Percentiles rank a stretch among this genome's conserved stretches.
Conservation (phyloP, 2,329 filamentous ascomycete genomes). For the Venturia asperata region DNA sequence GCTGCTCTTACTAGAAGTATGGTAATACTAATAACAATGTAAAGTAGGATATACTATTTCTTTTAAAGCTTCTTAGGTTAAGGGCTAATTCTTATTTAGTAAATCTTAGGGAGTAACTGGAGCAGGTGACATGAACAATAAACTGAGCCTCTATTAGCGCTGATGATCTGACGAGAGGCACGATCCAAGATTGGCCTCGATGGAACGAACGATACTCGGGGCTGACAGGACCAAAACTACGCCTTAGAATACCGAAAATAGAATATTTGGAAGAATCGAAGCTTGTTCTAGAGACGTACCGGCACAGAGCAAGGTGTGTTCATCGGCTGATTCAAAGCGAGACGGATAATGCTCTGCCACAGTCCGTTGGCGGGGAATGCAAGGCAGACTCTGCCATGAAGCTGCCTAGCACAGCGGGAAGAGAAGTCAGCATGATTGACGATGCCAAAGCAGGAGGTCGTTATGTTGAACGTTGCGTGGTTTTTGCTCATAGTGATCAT, state of each 20-base stretch:
- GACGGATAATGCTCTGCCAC: constrained; percentile 10
- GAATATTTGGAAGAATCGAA: background rate
- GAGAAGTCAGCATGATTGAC: constrained; percentile 1
- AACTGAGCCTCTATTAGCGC: constrained; percentile 1
- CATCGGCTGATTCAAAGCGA: too few species aligned
- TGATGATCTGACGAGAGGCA: background rate
- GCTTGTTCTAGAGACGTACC: background rate
- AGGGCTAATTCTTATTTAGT: background rate
- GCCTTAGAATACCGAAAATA: background rate
- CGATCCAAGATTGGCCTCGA: background rate
- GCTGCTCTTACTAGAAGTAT: too few species aligned
- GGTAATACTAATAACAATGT: too few species aligned
- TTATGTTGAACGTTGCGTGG: background rate
- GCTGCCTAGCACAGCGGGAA: background rate
- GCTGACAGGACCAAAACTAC: background rate
- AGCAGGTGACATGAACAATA: background rate
- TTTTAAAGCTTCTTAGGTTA: too few species aligned
- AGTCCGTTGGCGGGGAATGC: background rate
- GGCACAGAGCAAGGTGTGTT: background rate
- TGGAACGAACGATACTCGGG: background rate
- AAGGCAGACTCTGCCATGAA: background rate
- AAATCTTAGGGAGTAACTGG: background rate
- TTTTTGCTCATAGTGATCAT: background rate
- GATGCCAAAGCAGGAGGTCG: background rate
- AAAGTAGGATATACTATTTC: too few species aligned